Conservation (phyloP, 2,329 filamentous ascomycete genomes). For the Drechslerella coelobrocha region DNA sequence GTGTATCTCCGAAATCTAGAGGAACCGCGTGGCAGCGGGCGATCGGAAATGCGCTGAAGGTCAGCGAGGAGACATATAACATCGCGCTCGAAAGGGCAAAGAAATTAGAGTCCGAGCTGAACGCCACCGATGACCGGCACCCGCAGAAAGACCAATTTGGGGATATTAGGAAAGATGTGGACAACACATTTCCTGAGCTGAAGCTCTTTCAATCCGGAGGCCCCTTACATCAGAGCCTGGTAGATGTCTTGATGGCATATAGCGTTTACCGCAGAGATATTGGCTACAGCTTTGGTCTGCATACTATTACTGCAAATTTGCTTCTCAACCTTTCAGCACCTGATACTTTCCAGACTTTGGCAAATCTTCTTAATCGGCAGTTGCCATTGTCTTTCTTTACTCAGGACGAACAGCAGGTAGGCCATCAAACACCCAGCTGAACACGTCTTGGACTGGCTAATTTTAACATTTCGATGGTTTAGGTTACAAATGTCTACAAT, state of each 20-base stretch:
- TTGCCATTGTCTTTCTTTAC: conserved; percentile 78
- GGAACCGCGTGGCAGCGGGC: conserved; percentile 74
- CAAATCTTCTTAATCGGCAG: conserved; percentile 78
- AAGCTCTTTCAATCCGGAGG: conserved; percentile 57
- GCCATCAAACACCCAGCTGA: conserved; percentile 3
- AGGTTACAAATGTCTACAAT: conserved; percentile 71
- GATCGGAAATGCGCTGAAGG: conserved; percentile 74
- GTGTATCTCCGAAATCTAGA: conserved; percentile 73
- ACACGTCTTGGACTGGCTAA: neutral
- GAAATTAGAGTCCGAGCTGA: conserved; percentile 67
- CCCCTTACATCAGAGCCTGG: conserved; percentile 71
- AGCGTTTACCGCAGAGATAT: conserved; percentile 82
- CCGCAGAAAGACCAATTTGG: conserved; percentile 54
- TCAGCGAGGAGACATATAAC: conserved; percentile 71
- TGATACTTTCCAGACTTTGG: conserved; percentile 73
- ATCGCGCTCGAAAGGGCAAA: conserved; percentile 73
- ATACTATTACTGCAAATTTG: conserved; percentile 75
- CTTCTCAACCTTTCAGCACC: conserved; percentile 72
- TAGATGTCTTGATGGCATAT: conserved; percentile 79
- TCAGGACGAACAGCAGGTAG: conserved; percentile 67
- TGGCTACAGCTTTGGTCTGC: conserved; percentile 76
- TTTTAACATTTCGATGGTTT: neutral
- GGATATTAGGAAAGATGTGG: conserved; percentile 64
- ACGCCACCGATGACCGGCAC: conserved; percentile 57
- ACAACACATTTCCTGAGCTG: conserved; percentile 70